Evolutionary conservation across 169 alveolate species (phyloP).

Genomic region (Plasmodium inui): DNA sequence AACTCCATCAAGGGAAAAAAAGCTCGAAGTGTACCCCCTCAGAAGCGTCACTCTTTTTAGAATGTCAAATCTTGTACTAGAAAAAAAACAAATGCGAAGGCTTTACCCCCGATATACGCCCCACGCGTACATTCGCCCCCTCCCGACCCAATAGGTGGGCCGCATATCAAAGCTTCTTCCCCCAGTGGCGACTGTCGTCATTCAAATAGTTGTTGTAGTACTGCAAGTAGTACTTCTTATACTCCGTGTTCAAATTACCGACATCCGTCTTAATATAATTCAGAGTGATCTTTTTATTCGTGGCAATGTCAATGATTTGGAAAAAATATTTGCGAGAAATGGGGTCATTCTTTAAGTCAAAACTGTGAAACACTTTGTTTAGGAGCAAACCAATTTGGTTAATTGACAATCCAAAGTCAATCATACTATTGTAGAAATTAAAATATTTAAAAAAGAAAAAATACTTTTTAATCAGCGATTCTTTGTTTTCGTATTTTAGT

Average conservation of each 20-base stretch:
- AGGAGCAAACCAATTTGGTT: conserved; percentile 44
- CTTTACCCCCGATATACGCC: not conserved
- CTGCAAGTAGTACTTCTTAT: conserved; percentile 61
- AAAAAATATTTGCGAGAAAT: conserved; percentile 49
- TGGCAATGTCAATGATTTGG: conserved; percentile 55
- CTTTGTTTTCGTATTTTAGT: conserved; percentile 61
- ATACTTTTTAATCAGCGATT: conserved; percentile 51
- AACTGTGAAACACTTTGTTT: conserved; percentile 54
- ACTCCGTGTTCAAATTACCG: conserved; percentile 39
- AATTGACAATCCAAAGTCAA: conserved; percentile 49
- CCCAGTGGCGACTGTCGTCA: conserved; percentile 12
- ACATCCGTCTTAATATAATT: conserved; percentile 55
- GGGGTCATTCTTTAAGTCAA: conserved; percentile 56
- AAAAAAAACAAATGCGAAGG: not conserved
- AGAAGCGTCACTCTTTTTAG: too few species aligned
- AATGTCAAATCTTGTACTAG: too few species aligned
- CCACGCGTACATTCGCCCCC: not conserved
- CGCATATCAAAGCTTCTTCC: not conserved
- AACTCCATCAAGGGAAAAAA: too few species aligned
- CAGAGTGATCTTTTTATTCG: conserved; percentile 60
- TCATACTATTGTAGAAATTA: conserved; percentile 51
- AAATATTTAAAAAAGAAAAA: conserved; percentile 70
- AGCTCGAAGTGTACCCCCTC: too few species aligned
- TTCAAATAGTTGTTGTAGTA: conserved; percentile 51
- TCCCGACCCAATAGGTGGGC: not conserved